These are phyloP conservation scores for Cyclotella sp. DNA, from an alignment of 108 stramenopile species.

Conservation along the genomic window DNA sequence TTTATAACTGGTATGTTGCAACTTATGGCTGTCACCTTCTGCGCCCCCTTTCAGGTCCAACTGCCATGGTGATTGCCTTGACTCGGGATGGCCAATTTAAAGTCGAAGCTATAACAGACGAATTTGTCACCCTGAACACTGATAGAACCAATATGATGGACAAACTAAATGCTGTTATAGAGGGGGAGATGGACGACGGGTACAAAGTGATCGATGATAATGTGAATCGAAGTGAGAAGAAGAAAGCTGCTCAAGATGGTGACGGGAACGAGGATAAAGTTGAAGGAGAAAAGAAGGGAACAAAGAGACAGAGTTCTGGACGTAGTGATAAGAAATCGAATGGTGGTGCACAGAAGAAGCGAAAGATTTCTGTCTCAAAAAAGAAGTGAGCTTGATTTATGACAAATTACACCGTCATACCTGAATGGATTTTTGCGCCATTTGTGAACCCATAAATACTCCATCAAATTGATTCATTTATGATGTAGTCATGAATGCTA, in stretches of 20 bases:
- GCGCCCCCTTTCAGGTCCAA: slow-evolving; percentile 45
- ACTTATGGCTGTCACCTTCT: not conserved
- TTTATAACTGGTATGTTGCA: not conserved
- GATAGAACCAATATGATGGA: slow-evolving; percentile 69
- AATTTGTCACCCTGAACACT: slow-evolving; percentile 69
- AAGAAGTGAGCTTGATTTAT: too few species aligned
- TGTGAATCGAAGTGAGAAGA: slow-evolving; percentile 44
- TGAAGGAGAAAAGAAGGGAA: not conserved
- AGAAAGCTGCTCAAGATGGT: not conserved
- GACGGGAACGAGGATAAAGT: slow-evolving; percentile 15
- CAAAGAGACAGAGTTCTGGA: slow-evolving; percentile 11
- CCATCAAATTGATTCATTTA: too few species aligned
- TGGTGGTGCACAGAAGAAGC: slow-evolving; percentile 20
- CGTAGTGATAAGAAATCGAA: slow-evolving; percentile 4
- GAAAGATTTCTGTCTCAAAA: not conserved
- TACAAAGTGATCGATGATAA: slow-evolving; percentile 59
- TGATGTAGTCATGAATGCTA: too few species aligned
- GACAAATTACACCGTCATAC: too few species aligned
- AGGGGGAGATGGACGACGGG: slow-evolving; percentile 66
- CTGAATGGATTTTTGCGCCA: too few species aligned
- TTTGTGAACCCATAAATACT: too few species aligned
- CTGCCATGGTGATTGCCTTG: slow-evolving; percentile 65
- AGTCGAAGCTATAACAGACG: slow-evolving; percentile 78
- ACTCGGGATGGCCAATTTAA: slow-evolving; percentile 55
- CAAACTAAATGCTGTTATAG: slow-evolving; percentile 68